A percentile compares a stretch with the other conserved stretches of the same genome.
These are phyloP conservation scores for Lotmaria passim DNA, from an alignment of 208 protist species.

Conservation along the genomic window DNA sequence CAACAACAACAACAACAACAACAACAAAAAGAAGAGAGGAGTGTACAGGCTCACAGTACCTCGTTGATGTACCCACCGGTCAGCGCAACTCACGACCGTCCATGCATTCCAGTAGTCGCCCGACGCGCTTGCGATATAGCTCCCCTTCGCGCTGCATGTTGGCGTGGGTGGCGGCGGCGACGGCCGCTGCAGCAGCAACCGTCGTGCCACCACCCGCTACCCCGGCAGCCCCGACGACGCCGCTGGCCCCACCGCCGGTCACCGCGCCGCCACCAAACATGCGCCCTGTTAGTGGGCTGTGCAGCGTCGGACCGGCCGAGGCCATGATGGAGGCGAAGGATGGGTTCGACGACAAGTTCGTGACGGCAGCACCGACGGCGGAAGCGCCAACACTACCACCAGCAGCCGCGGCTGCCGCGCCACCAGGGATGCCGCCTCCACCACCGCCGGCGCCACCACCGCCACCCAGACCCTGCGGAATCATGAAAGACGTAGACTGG, in stretches of 20 bases:
- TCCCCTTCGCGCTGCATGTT: constrained; percentile 30
- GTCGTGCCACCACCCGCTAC: neutral
- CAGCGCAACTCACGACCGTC: constrained; percentile 29
- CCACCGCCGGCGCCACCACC: neutral
- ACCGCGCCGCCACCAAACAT: neutral
- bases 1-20: neutral
- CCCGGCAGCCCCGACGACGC: neutral
- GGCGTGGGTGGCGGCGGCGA: constrained; percentile 18
- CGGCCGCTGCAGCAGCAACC: constrained; percentile 2
- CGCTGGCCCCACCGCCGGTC: neutral
- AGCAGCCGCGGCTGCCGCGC: neutral
- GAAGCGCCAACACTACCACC: neutral
- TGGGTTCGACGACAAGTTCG: neutral
- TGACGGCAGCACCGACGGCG: neutral
- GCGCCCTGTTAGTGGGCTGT: constrained; percentile 15
- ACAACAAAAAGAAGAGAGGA: neutral
- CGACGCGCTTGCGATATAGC: constrained; percentile 32
- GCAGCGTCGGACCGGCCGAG: constrained; percentile 1
- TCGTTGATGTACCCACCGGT: neutral
- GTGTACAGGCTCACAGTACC: neutral
- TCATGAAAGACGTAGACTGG: constrained; percentile 26
- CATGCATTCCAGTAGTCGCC: constrained; percentile 36
- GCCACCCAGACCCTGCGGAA: constrained; percentile 12
- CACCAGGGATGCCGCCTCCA: neutral
- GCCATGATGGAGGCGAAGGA: constrained; percentile 15